phyloP scores from a whole-genome alignment of 192 early-diverging fungal genomes.

The Backusella macrospora region DNA sequence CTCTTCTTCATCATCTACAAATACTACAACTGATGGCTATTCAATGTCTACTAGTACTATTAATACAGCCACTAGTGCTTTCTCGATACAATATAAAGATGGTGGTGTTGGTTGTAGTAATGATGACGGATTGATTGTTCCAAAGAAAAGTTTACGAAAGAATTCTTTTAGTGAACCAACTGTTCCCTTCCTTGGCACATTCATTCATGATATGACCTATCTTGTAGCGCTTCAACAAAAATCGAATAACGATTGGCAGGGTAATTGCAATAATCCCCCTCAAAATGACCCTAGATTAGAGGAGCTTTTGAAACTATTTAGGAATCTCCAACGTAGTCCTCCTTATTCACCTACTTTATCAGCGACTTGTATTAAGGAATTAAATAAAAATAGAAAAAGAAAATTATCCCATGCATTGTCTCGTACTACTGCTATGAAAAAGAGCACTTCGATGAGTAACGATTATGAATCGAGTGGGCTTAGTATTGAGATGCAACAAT shows the following conservation, averaged over 20 bases:
- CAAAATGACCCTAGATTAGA: conserved; percentile 52
- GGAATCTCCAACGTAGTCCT: conserved; percentile 56
- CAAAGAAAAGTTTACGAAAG: conserved; percentile 6
- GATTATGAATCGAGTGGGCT: conserved; percentile 40
- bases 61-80: not conserved
- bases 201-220: conserved; percentile 79
- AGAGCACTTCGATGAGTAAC: conserved; percentile 36
- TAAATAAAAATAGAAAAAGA: conserved; percentile 49
- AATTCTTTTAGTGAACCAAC: conserved; percentile 48
- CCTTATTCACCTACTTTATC: conserved; percentile 51
- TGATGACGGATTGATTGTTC: not conserved
- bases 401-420: conserved; percentile 48
- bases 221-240: conserved; percentile 47
- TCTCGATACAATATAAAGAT: conserved; percentile 29
- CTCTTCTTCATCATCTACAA: no score
- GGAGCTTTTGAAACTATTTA: conserved; percentile 59
- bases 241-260: not conserved
- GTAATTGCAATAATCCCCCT: not conserved
- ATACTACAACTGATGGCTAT: not conserved
- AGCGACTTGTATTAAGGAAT: conserved; percentile 47
- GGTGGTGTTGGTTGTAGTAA: not conserved
- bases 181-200: conserved; percentile 76
- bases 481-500: conserved; percentile 54
- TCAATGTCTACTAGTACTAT: not conserved
- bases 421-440: conserved; percentile 46